Base-by-base conservation (phyloP, 345 rosid species). In the Alliaria petiolata region DNA sequence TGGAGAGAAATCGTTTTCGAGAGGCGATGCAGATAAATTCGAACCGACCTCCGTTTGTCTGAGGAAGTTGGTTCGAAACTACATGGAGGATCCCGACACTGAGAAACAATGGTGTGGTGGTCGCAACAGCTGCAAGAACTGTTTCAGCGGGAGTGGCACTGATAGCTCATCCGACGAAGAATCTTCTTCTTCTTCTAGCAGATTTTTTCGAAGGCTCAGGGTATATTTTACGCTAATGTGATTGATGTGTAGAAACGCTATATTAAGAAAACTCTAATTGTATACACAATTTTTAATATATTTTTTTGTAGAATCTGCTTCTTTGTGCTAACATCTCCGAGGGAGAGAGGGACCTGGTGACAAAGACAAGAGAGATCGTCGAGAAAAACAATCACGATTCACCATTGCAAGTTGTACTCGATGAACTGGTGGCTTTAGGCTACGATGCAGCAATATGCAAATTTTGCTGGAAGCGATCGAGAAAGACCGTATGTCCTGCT, bases 371-470 rank as follows among this genome's bases (percentile, higher is more conserved):
- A 3, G 83, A 73, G 77, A 82, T 87, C 7, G 78, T 85, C 8
- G 89, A 85, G 69, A 89, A 81, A 71, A 79, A 84, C 67, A 79
- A 88, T 62, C 82, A 83, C 38, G 81, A 83, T 19, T 19, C 66
- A 34, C 70, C 63, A 76, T 51, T 83, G 75, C 80, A 78, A 69
- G 67, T 71, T 13, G 81, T 86, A 10, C 57, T 70, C 2, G 88
- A 80, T 46, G 89, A 76, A 17, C 67, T 93, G 54, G 44, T 68
- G 36, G 77, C 79, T 52, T 76, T 87, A 8, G 97, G 93, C 43
- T 87, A 90, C 33, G 87, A 90, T 53, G 84, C 93, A 40, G 80
- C 90, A 0, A 75, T 87, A 57, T 90, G 96, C 86, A 90, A 74
- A 75, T 85, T 89, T 70, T 80, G 74, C 16, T 84, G 95, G 92